Evolutionary conservation across 495 filamentous ascomycete genomes (phyloP), one percentile per base, ranked within the genome.

Genomic region (Viridothelium virens): DNA sequence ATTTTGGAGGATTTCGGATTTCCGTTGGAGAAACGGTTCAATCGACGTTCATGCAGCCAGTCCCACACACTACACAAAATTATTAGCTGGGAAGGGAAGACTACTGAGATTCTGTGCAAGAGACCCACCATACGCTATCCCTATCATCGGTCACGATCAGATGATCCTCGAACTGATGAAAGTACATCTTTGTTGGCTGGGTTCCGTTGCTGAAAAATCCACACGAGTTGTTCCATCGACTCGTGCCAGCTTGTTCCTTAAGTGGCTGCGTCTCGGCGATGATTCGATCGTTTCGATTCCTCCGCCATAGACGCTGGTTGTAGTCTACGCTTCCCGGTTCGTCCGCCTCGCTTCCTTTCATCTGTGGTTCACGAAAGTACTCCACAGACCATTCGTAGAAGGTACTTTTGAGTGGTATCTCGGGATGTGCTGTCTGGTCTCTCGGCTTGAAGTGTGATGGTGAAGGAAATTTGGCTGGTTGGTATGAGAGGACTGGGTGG

Each of bases 321-420:
- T 99, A 97, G 71, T 97, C 92, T n/a, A 90, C 86, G 69, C 91
- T 96, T 12, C 94, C 94, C 31, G 94, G 94, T 76, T 99, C 94
- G 67, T 99, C 94, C 36, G 92, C 89, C 70, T 99, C 94, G 63
- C 88, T 90, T 14, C 90, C 87, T 72, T 93, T 94, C 94, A 99
- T 99, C 77, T 99, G 94, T 50, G 95, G 95, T 76, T 99, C 92
- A 53, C 94, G 90, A 84, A 97, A 99, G 75, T 99, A 97, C 79
- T 97, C 93, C 68, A 91, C 92, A 0, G 92, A 95, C 91, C 91
- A 99, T 65, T 95, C 91, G 69, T 95, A 80, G 77, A 97, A 97
- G 31, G 84, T 86, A 72, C 91, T 96, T 61, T 82, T 81, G 33
- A 98, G 67, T 1, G 94, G 93, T 31, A 97, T 80, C 34, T 73